Percentiles rank a stretch among this genome's conserved stretches.
phyloP scores from a whole-genome alignment of 2,329 filamentous ascomycete species.

The Aspergillus japonicus region DNA sequence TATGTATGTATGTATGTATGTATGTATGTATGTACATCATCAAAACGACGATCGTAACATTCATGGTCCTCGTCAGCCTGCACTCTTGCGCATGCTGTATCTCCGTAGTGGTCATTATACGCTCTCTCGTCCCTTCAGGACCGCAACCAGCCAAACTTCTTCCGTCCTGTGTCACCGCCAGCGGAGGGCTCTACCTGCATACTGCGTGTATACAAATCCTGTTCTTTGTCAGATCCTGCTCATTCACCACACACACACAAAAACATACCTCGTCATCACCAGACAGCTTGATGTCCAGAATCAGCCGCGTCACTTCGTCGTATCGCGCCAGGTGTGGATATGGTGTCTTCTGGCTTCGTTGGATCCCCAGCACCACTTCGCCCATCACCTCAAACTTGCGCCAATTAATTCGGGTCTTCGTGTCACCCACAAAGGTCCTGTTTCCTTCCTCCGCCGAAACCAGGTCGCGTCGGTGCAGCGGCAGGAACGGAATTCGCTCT shows the following conservation, averaged over 20 bases:
- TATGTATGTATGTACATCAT: slow-evolving; percentile 22
- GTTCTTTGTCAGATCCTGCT: slow-evolving; percentile 8
- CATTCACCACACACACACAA: not conserved
- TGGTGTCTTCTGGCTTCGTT: slow-evolving; percentile 83
- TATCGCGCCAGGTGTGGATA: slow-evolving; percentile 71
- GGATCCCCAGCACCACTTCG: slow-evolving; percentile 84
- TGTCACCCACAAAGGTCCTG: slow-evolving; percentile 76
- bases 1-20: too few relatives aligned
- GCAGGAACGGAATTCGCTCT: slow-evolving; percentile 90
- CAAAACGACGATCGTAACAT: slow-evolving; percentile 20
- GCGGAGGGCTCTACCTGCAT: slow-evolving; percentile 53
- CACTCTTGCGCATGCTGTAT: slow-evolving; percentile 6
- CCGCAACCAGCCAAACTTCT: slow-evolving; percentile 46
- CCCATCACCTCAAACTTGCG: slow-evolving; percentile 96
- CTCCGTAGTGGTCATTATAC: slow-evolving; percentile 8
- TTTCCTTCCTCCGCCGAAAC: slow-evolving; percentile 92
- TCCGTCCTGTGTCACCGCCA: slow-evolving; percentile 37
- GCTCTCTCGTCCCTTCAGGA: slow-evolving; percentile 22
- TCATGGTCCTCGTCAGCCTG: slow-evolving; percentile 20
- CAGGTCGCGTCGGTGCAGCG: slow-evolving; percentile 82
- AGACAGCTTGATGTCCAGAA: slow-evolving; percentile 77
- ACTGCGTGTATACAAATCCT: slow-evolving; percentile 62
- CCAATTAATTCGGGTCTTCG: slow-evolving; percentile 84
- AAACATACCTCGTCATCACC: slow-evolving; percentile 80
- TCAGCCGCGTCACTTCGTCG: slow-evolving; percentile 69